Percentiles rank a stretch among this genome's conserved stretches.
Evolutionary conservation across 108 stramenopile species (phyloP).

Genomic region (Hondaea fermentalgiana): DNA sequence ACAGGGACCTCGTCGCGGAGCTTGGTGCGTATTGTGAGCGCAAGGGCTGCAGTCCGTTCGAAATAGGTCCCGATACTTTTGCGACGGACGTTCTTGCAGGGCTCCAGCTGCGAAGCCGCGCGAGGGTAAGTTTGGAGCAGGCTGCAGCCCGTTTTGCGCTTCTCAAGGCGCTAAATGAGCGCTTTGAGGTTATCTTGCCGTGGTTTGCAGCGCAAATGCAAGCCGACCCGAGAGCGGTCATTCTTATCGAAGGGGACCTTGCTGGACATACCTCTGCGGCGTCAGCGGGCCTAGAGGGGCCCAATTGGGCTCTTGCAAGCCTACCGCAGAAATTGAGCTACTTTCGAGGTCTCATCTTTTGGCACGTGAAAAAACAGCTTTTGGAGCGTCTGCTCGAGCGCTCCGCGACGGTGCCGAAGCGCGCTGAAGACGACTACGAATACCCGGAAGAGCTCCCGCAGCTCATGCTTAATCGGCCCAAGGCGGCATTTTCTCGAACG

Average conservation of each 20-base stretch:
- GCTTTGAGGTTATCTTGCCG: constrained; percentile 22
- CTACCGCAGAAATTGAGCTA: constrained; percentile 32
- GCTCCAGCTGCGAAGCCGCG: not conserved
- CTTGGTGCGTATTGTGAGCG: not conserved
- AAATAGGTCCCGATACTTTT: not conserved
- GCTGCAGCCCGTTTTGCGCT: not conserved
- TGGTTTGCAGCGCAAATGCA: not conserved
- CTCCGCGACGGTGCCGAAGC: constrained; percentile 35
- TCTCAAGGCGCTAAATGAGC: constrained; percentile 35
- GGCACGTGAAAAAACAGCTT: constrained; percentile 21
- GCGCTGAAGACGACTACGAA: constrained; percentile 55
- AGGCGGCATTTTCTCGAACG: constrained; percentile 14
- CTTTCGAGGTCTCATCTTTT: constrained; percentile 29
- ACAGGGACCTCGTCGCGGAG: not conserved
- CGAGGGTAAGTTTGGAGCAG: not conserved
- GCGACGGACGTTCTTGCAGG: not conserved
- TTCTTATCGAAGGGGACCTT: not conserved
- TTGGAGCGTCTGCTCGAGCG: constrained; percentile 22
- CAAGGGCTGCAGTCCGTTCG: not conserved
- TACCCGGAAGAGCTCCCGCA: constrained; percentile 52
- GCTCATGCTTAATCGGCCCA: constrained; percentile 39
- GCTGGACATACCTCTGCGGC: not conserved
- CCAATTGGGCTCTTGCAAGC: not conserved
- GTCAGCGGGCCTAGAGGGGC: not conserved
- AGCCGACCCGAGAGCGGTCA: not conserved